Conservation (phyloP, 2,329 filamentous ascomycete species). For the Botrytis cinerea region DNA sequence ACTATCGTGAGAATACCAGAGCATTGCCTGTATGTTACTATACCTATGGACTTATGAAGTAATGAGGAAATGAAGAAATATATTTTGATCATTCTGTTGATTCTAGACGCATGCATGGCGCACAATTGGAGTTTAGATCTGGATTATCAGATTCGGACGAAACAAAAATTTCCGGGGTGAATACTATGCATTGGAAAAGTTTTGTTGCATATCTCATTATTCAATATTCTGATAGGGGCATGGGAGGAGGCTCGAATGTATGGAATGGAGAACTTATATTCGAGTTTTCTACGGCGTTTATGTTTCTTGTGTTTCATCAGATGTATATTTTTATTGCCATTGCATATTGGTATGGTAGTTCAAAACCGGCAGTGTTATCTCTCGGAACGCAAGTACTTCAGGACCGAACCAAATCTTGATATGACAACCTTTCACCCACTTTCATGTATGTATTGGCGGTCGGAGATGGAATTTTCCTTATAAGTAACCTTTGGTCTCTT, state of each 20-base stretch:
- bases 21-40: neutral
- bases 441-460: neutral
- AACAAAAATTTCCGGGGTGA: neutral
- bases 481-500: neutral
- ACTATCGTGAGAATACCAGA: neutral
- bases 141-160: neutral
- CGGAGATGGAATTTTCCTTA: neutral
- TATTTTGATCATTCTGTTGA: neutral
- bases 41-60: slow-evolving; percentile 1
- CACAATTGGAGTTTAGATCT: too few species aligned
- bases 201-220: neutral
- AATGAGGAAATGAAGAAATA: slow-evolving; percentile 6
- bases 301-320: neutral
- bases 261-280: neutral
- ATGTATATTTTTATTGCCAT: neutral
- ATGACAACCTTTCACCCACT: neutral
- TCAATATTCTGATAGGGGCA: neutral
- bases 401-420: neutral
- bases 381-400: neutral
- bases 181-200: neutral
- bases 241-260: neutral
- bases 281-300: neutral
- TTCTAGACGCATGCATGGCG: neutral
- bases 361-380: neutral
- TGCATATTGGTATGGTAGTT: neutral